Conservation (phyloP, 2,329 filamentous ascomycete genomes). For the Sarocladium kiliense region DNA sequence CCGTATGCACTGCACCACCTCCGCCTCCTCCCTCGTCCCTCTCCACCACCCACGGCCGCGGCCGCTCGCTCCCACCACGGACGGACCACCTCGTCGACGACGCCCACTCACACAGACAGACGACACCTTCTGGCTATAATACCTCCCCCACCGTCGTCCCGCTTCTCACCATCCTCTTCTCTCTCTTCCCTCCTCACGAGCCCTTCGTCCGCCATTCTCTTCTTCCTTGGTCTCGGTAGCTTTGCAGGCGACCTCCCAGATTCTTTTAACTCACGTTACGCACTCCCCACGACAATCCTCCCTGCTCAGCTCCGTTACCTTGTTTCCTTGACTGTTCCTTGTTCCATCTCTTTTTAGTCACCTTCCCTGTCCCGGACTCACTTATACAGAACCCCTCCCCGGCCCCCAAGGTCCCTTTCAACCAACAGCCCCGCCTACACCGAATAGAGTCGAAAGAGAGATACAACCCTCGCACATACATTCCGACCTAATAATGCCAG, state of each 20-base stretch:
- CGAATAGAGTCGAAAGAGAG: conserved; percentile 6
- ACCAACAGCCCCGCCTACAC: neutral
- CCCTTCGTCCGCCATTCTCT: conserved; percentile 53
- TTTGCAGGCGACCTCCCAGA: conserved; percentile 50
- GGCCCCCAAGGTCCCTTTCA: neutral
- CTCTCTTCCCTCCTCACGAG: conserved; percentile 45
- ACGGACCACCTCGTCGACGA: neutral
- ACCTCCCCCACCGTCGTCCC: conserved; percentile 37
- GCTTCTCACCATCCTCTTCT: conserved; percentile 34
- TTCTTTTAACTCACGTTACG: conserved; percentile 15
- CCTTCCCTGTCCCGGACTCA: neutral
- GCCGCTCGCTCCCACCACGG: neutral
- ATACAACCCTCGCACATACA: conserved; percentile 11
- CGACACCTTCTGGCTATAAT: conserved; percentile 14
- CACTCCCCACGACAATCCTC: conserved; percentile 15
- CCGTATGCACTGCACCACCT: neutral
- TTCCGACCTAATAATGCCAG: conserved; percentile 61
- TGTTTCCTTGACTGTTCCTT: conserved; percentile 32
- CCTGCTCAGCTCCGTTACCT: conserved; percentile 49
- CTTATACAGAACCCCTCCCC: conserved; percentile 9
- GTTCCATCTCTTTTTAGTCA: conserved; percentile 2
- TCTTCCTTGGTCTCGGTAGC: conserved; percentile 51
- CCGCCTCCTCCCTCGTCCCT: neutral
- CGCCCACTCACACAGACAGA: conserved; percentile 10
- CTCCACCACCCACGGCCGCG: conserved; percentile 3